phyloP scores from a whole-genome alignment of 225 moss, liverwort and hornwort species.

The Takakia lepidozioides region DNA sequence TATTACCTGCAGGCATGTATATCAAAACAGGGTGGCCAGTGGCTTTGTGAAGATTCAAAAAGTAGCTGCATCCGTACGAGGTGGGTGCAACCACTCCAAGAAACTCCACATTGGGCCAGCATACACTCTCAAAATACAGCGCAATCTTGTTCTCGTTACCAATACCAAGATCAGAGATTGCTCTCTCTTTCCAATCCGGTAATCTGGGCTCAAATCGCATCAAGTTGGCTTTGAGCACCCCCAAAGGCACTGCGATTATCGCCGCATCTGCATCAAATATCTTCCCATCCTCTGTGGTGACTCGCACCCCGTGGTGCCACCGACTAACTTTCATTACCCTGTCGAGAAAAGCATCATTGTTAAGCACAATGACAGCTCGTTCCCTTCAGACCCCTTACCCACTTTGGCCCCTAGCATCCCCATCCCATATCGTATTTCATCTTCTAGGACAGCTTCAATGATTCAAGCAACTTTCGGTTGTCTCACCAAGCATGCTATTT shows the following conservation, averaged over 20 bases:
- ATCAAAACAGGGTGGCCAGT: constrained; percentile 97
- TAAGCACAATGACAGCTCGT: no score
- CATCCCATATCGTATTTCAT: no score
- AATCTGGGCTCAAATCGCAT: constrained; percentile 74
- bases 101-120: constrained; percentile 99
- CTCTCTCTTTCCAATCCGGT: constrained; percentile 85
- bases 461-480: no score
- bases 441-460: no score
- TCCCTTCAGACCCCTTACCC: no score
- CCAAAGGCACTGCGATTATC: constrained; percentile 84
- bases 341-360: constrained; percentile 2
- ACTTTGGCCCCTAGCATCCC: no score
- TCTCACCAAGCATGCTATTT: no score
- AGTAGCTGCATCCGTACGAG: constrained; percentile 96
- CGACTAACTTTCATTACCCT: constrained; percentile 73
- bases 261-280: constrained; percentile 85
- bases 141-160: constrained; percentile 99
- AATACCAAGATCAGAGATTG: constrained; percentile 76
- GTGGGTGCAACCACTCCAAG: constrained; percentile 93
- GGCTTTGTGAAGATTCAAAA: constrained; percentile 96
- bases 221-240: constrained; percentile 61
- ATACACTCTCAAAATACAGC: constrained; percentile 78
- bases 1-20: constrained; percentile 96
- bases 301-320: constrained; percentile 57
- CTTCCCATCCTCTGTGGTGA: constrained; percentile 68